A percentile compares a stretch with the other conserved stretches of the same genome.
Conservation (phyloP, 495 filamentous ascomycete genomes). For the Penicillium robsamsonii region DNA sequence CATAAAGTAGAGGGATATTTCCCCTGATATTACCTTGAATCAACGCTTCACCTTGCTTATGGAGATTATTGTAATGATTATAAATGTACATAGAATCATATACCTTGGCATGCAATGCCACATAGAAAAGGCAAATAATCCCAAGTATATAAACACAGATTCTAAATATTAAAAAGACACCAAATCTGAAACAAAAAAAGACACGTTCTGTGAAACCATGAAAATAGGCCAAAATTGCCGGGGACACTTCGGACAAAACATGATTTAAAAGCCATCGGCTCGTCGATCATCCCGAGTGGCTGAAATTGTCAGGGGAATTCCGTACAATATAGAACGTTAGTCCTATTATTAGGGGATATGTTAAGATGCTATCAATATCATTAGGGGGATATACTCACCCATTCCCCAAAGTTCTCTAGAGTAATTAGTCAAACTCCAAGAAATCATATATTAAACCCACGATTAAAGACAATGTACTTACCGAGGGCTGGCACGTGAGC, state of each 20-base stretch:
- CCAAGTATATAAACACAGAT: background rate
- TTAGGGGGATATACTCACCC: too few relatives aligned
- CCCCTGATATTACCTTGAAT: too few relatives aligned
- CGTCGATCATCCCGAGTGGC: background rate
- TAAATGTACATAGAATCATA: too few relatives aligned
- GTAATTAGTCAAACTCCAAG: too few relatives aligned
- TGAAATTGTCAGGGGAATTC: background rate
- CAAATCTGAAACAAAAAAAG: background rate
- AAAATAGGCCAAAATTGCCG: background rate
- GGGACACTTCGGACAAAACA: background rate
- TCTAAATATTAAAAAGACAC: background rate
- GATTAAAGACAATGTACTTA: background rate
- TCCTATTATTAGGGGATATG: too few relatives aligned
- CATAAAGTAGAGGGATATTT: too few relatives aligned
- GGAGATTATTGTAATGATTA: too few relatives aligned
- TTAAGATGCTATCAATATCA: too few relatives aligned
- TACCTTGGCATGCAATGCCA: background rate
- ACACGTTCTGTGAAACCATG: background rate
- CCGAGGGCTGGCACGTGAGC: conserved; percentile 2
- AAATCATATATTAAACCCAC: background rate
- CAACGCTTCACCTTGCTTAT: too few relatives aligned
- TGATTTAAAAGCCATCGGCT: background rate
- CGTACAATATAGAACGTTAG: background rate
- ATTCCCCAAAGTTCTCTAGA: too few relatives aligned
- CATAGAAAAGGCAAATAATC: background rate